Evolutionary conservation across 768 basidiomycete species (phyloP).

Genomic region (Pleurotus giganteus): DNA sequence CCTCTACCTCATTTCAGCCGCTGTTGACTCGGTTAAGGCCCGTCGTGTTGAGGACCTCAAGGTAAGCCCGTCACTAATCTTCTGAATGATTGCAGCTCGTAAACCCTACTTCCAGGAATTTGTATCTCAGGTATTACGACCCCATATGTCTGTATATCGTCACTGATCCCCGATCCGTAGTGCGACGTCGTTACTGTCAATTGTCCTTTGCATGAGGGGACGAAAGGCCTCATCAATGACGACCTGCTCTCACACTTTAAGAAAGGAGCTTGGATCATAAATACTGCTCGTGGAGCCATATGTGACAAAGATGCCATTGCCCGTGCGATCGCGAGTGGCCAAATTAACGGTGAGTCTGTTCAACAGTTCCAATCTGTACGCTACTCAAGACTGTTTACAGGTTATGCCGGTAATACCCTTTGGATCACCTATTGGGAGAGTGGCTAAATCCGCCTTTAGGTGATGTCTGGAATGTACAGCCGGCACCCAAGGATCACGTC

Average conservation of each 20-base stretch:
- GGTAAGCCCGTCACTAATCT: slow-evolving; percentile 34
- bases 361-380: neutral
- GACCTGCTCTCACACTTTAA: slow-evolving; percentile 88
- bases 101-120: slow-evolving; percentile 29
- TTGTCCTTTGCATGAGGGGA: slow-evolving; percentile 85
- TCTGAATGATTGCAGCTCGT: neutral
- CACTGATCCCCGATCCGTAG: too few relatives aligned
- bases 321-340: slow-evolving; percentile 72
- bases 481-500: slow-evolving; percentile 81
- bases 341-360: slow-evolving; percentile 42
- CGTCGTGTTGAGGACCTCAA: slow-evolving; percentile 80
- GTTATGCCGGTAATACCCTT: neutral
- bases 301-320: slow-evolving; percentile 83
- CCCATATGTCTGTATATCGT: neutral
- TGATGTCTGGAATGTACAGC: slow-evolving; percentile 88
- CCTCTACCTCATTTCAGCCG: slow-evolving; percentile 45
- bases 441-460: slow-evolving; percentile 20
- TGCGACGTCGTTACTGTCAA: slow-evolving; percentile 88
- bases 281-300: slow-evolving; percentile 92
- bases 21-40: slow-evolving; percentile 62
- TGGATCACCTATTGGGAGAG: too few relatives aligned
- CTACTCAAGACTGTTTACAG: neutral
- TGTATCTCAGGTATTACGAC: slow-evolving; percentile 34
- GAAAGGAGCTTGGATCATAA: slow-evolving; percentile 89
- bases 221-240: slow-evolving; percentile 74